Conservation (phyloP, 257 asterid genomes). For the Forsythia suspensa region DNA sequence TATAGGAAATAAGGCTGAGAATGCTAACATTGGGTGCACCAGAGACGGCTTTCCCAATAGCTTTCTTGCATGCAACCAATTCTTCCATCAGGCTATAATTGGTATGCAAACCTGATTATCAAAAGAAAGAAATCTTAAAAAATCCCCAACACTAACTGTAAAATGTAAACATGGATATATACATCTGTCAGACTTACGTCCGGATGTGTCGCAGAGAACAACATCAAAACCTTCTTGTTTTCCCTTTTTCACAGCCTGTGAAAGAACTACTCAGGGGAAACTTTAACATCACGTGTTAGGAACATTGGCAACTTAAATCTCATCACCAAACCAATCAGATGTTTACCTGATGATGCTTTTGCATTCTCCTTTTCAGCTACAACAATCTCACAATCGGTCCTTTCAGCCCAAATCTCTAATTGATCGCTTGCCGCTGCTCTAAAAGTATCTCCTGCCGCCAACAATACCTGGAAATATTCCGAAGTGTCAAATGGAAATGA, state of each 20-base stretch:
- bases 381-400: slow-evolving; percentile 90
- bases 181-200: slow-evolving; percentile 61
- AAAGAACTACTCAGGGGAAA: slow-evolving; percentile 83
- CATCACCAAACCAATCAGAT: slow-evolving; percentile 2
- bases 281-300: slow-evolving; percentile 53
- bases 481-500: no score
- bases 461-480: slow-evolving; percentile 49
- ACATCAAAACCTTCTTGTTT: slow-evolving; percentile 74
- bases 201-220: slow-evolving; percentile 93
- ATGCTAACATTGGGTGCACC: slow-evolving; percentile 88
- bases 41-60: slow-evolving; percentile 63
- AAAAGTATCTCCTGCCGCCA: slow-evolving; percentile 98
- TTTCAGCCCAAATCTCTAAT: slow-evolving; percentile 94
- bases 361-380: slow-evolving; percentile 79
- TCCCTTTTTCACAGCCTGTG: slow-evolving; percentile 93
- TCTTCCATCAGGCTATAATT: slow-evolving; percentile 98
- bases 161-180: neutral
- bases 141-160: slow-evolving; percentile 5
- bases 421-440: slow-evolving; percentile 99
- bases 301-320: slow-evolving; percentile 12
- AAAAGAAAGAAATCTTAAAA: neutral
- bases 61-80: slow-evolving; percentile 82
- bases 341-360: slow-evolving; percentile 85
- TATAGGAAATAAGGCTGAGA: slow-evolving; percentile 1
- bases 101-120: slow-evolving; percentile 76